Conservation (phyloP, 2,329 filamentous ascomycete species). For the Ophiostoma australiae region DNA sequence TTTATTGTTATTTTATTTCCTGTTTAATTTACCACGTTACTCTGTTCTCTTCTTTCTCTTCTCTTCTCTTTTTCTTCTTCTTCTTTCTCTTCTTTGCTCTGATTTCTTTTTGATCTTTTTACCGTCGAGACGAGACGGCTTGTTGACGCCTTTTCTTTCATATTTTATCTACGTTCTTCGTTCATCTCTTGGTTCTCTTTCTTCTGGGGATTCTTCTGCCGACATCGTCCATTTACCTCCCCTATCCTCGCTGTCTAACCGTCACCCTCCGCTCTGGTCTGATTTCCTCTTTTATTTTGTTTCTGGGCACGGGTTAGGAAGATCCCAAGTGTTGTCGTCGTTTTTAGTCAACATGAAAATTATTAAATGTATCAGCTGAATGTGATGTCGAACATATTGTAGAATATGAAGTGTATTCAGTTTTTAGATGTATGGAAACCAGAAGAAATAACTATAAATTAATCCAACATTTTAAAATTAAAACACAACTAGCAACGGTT, state of each 20-base stretch:
- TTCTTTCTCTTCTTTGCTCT: neutral
- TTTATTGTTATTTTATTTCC: conserved; percentile 13
- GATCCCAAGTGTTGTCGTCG: neutral
- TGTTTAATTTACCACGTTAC: neutral
- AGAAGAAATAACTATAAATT: too few relatives aligned
- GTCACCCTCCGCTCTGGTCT: too few relatives aligned
- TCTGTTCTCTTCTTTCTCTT: neutral
- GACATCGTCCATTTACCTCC: too few relatives aligned
- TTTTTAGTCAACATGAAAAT: neutral
- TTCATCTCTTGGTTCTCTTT: neutral
- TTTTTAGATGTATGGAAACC: too few relatives aligned
- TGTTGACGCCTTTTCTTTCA: neutral
- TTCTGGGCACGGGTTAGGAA: neutral
- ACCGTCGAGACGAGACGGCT: neutral
- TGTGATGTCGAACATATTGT: too few relatives aligned
- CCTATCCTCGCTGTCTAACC: neutral
- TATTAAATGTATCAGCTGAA: too few relatives aligned
- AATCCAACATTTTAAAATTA: too few relatives aligned
- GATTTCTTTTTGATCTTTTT: neutral
- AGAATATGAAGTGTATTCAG: too few relatives aligned
- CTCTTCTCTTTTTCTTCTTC: neutral
- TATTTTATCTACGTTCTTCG: neutral
- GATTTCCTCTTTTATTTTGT: neutral
- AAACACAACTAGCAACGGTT: too few relatives aligned
- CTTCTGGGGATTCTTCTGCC: neutral